Base-by-base conservation (phyloP, 1,139 yeast species). In the Hyphopichia fennica region DNA sequence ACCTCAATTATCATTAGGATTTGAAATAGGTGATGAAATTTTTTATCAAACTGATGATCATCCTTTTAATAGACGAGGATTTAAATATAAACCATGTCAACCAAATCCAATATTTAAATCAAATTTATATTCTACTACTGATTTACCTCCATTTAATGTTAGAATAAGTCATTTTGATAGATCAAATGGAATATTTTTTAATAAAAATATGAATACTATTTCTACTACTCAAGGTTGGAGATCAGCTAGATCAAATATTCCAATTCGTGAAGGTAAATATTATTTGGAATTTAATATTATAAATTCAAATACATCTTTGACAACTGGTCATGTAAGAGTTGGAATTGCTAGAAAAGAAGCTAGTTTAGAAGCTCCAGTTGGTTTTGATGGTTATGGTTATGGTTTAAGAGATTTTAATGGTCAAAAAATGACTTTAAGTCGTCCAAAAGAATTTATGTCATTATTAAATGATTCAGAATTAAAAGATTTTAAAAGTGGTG, bases 381-480 rank as follows among this genome's bases (percentile, higher is more conserved):
- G 99, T 4, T 88, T 81, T 56, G 98, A 93, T 62, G 95, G 91
- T 0, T 93, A 90, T 63, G 93, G 97, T 0, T 93, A 95, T 60
- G 97, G 96, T 1, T 57, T 93, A 10, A 71, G 98, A 45, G 98
- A 91, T 62, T 75, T 77, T 29, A 75, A 75, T n/a, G 95, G 98
- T 1, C 87, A 87, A 48, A 79, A 79, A 33, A 75, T 93, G 36
- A 95, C 93, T 47, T 62, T 86, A 35, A 83, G 93, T 48, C 72
- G 95, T 39, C 89, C 91, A 0, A 63, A 66, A 36, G 72, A 71
- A 18, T 78, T 80, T 52, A 69, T 79, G 74, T 27, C 41, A 3
- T 20, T 28, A 14, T 7, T 6, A 6, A 23, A 27, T 8, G 28
- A 28, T 8, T 14, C 23, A 7, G 17, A 28, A n/a, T 5, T 14